Conservation (phyloP, 176 grass and related monocot genomes). For the Rhipidocladum racemiflorum region DNA sequence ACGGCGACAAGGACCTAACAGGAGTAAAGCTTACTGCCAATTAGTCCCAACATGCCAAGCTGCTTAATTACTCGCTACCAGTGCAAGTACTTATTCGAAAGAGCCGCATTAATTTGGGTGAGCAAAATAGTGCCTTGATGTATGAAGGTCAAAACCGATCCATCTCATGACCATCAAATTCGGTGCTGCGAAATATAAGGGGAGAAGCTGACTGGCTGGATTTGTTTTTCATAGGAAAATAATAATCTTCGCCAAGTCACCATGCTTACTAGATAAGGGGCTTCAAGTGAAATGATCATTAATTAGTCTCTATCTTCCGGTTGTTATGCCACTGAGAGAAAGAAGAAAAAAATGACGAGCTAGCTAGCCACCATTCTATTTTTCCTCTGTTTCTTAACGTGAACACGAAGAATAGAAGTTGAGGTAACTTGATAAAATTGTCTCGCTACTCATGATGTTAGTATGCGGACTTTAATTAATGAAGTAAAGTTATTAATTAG, state of each 20-base stretch:
- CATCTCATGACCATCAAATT: not conserved
- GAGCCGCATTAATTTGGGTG: not conserved
- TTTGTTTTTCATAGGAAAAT: not conserved
- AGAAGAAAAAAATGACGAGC: not conserved
- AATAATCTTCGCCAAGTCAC: not conserved
- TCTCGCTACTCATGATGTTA: slow-evolving; percentile 19
- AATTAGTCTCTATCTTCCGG: not conserved
- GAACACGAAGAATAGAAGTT: slow-evolving; percentile 28
- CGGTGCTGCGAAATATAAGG: not conserved
- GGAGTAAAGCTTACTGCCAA: not conserved
- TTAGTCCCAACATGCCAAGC: not conserved
- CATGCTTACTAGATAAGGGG: not conserved
- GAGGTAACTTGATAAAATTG: not conserved
- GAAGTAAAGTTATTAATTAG: not conserved
- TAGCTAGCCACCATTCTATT: not conserved
- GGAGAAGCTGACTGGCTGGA: not conserved
- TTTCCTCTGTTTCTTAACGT: slow-evolving; percentile 18
- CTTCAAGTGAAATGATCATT: not conserved
- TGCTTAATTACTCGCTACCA: not conserved
- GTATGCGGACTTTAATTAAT: not conserved
- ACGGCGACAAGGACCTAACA: not conserved
- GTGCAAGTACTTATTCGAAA: not conserved
- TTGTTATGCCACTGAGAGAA: not conserved
- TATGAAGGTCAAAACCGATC: not conserved
- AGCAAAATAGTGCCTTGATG: not conserved